Conservation (phyloP, 768 basidiomycete genomes). For the Naganishia vaughanmartiniae region DNA sequence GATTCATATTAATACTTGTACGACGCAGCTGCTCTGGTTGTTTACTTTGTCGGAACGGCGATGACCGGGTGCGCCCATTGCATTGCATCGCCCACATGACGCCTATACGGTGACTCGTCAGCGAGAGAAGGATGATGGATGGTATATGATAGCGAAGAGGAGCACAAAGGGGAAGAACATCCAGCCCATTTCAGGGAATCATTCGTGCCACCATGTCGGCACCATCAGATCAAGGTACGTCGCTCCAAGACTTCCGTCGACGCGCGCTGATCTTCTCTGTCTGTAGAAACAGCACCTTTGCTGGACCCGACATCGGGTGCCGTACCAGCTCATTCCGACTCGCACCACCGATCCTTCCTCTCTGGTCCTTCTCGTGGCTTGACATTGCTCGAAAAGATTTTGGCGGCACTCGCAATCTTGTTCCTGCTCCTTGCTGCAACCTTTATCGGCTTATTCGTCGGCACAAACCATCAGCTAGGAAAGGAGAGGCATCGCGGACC, state of each 20-base stretch:
- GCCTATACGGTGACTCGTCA: not conserved
- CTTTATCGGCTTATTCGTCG: constrained; percentile 92
- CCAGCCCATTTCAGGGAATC: not conserved
- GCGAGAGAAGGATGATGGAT: not conserved
- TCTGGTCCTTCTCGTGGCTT: constrained; percentile 55
- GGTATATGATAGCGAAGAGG: too few relatives aligned
- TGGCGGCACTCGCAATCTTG: constrained; percentile 70
- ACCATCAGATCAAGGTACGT: not conserved
- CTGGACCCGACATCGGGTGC: constrained; percentile 36
- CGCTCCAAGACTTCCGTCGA: too few relatives aligned
- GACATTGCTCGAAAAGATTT: constrained; percentile 76
- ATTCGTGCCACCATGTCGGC: not conserved
- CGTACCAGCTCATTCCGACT: constrained; percentile 16
- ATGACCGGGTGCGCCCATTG: not conserved
- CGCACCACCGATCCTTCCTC: constrained; percentile 27
- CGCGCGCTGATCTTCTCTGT: too few relatives aligned
- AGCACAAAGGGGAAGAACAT: not conserved
- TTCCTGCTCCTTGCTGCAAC: constrained; percentile 77
- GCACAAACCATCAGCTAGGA: constrained; percentile 74
- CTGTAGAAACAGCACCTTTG: constrained; percentile 49
- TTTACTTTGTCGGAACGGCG: constrained; percentile 1
- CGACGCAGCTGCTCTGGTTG: not conserved
- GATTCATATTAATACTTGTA: too few relatives aligned
- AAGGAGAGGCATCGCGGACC: constrained; percentile 39
- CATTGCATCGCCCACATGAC: not conserved